Conservation (phyloP, 176 grass and related monocot species). For the Elaeis guineensis region DNA sequence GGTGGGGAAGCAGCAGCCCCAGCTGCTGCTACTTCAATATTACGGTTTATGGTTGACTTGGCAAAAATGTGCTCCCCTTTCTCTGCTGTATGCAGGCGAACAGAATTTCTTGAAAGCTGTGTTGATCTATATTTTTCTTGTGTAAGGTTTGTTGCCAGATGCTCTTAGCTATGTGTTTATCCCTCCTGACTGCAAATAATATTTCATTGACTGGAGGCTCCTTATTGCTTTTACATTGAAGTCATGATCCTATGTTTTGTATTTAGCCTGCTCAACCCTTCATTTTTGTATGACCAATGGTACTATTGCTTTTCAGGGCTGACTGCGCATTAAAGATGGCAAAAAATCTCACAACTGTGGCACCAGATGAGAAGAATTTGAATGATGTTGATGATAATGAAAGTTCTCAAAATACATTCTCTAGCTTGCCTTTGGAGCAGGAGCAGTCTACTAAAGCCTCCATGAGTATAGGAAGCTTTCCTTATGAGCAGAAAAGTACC, state of each 20-base stretch:
- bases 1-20: slow-evolving; percentile 89
- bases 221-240: no score
- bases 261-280: no score
- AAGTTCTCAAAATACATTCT: slow-evolving; percentile 72
- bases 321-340: slow-evolving; percentile 89
- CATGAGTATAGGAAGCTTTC: slow-evolving; percentile 62
- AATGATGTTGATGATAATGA: slow-evolving; percentile 55
- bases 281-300: no score
- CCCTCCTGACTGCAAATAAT: neutral
- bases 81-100: slow-evolving; percentile 71
- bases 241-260: no score
- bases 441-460: slow-evolving; percentile 70
- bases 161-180: slow-evolving; percentile 4
- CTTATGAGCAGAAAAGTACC: slow-evolving; percentile 78
- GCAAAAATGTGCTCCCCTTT: slow-evolving; percentile 84
- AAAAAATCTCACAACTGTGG: slow-evolving; percentile 61
- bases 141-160: slow-evolving; percentile 57
- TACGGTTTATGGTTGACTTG: slow-evolving; percentile 95
- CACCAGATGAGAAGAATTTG: slow-evolving; percentile 55
- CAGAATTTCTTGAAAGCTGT: slow-evolving; percentile 87
- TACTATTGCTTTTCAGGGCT: slow-evolving; percentile 33
- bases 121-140: slow-evolving; percentile 99
- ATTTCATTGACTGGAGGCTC: no score
- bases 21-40: slow-evolving; percentile 77
- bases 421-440: slow-evolving; percentile 62